Evolutionary conservation across 768 basidiomycete species (phyloP).

Genomic region (Trametes elegans): DNA sequence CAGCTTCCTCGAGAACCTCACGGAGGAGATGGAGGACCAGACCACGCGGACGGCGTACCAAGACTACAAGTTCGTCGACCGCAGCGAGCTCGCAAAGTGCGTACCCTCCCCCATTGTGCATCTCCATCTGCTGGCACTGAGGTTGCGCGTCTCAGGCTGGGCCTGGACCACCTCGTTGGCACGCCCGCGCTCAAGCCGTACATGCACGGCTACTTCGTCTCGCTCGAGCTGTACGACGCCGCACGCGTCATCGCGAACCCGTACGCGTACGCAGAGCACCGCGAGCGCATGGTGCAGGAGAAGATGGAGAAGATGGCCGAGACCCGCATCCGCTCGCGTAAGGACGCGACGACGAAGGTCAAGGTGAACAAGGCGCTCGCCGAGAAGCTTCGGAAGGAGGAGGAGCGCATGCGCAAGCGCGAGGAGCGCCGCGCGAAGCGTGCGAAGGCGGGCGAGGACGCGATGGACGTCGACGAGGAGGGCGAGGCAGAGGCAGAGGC

Average conservation of each 20-base stretch:
- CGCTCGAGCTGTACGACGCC: slow-evolving; percentile 93
- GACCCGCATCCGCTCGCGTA: slow-evolving; percentile 83
- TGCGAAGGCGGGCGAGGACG: slow-evolving; percentile 33
- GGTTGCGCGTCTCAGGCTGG: slow-evolving; percentile 53
- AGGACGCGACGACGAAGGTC: slow-evolving; percentile 47
- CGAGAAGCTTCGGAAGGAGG: slow-evolving; percentile 71
- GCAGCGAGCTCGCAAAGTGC: slow-evolving; percentile 79
- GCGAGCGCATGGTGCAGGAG: slow-evolving; percentile 81
- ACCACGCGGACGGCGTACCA: slow-evolving; percentile 78
- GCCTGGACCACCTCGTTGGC: slow-evolving; percentile 93
- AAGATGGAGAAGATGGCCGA: slow-evolving; percentile 95
- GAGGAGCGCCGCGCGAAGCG: slow-evolving; percentile 44
- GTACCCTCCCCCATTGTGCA: slow-evolving; percentile 32
- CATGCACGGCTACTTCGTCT: slow-evolving; percentile 99
- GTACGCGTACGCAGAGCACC: slow-evolving; percentile 91
- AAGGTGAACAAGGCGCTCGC: slow-evolving; percentile 89
- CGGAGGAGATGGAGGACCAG: slow-evolving; percentile 96
- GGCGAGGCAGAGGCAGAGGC: neutral
- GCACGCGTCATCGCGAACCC: slow-evolving; percentile 96
- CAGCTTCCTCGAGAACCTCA: slow-evolving; percentile 96
- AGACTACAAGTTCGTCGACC: slow-evolving; percentile 96
- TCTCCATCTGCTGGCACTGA: neutral
- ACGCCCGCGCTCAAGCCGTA: slow-evolving; percentile 96
- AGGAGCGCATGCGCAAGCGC: slow-evolving; percentile 58
- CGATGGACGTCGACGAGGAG: slow-evolving; percentile 34